These are phyloP conservation scores for Lagerstroemia speciosa DNA, from an alignment of 345 rosid genomes.

Conservation along the genomic window DNA sequence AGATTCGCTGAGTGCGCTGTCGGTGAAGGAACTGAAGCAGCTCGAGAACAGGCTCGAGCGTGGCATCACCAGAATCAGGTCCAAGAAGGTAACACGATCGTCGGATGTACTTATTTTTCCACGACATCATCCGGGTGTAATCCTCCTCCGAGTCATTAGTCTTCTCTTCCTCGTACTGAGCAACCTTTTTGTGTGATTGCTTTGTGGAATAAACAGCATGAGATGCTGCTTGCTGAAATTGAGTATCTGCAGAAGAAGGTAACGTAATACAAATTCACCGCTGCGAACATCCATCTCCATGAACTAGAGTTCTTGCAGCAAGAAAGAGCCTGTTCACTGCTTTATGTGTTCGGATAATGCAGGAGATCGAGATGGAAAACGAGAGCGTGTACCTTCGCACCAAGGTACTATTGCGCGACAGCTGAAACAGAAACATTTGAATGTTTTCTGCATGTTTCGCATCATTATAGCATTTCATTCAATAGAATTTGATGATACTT, in stretches of 20 bases:
- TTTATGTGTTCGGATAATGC: background rate
- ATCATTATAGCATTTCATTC: too few relatives aligned
- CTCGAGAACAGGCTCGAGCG: conserved; percentile 92
- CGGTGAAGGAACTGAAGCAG: conserved; percentile 90
- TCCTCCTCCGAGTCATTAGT: background rate
- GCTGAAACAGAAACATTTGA: background rate
- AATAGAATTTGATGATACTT: too few relatives aligned
- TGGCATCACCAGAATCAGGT: conserved; percentile 83
- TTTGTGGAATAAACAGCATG: conserved; percentile 59
- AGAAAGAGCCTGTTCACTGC: background rate
- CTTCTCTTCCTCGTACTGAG: background rate
- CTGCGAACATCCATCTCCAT: background rate
- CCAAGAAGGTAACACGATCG: conserved; percentile 66
- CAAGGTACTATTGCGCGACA: conserved; percentile 35
- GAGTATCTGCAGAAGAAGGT: conserved; percentile 92
- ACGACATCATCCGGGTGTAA: background rate
- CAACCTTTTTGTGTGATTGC: background rate
- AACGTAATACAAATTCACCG: too few relatives aligned
- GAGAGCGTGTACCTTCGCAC: conserved; percentile 72
- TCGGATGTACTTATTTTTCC: background rate
- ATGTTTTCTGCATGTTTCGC: background rate
- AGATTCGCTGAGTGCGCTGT: conserved; percentile 65
- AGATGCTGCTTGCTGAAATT: conserved; percentile 84
- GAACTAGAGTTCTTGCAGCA: background rate
- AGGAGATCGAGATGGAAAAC: conserved; percentile 92